phyloP scores from a whole-genome alignment of 2,329 filamentous ascomycete species.

The Capronia coronata region DNA sequence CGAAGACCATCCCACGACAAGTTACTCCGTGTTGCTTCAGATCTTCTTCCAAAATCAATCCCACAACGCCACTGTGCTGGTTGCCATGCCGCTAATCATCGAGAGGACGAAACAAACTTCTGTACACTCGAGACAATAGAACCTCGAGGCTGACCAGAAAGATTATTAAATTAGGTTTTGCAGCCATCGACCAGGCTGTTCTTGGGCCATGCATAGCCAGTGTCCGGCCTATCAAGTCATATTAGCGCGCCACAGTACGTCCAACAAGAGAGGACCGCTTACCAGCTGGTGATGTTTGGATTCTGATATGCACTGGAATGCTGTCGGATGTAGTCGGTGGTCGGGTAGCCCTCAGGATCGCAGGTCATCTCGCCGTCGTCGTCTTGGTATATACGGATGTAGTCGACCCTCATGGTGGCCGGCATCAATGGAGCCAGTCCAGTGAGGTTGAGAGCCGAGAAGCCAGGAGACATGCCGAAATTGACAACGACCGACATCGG shows the following conservation, averaged over 20 bases:
- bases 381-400: constrained; percentile 65
- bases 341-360: constrained; percentile 61
- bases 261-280: constrained; percentile 31
- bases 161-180: constrained; percentile 29
- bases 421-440: constrained; percentile 53
- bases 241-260: constrained; percentile 13
- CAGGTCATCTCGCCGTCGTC: constrained; percentile 56
- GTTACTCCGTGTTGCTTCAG: constrained; percentile 14
- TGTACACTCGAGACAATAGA: constrained; percentile 16
- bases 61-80: constrained; percentile 18
- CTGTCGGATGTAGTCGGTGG: constrained; percentile 58
- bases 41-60: constrained; percentile 14
- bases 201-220: constrained; percentile 54
- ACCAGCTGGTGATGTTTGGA: constrained; percentile 59
- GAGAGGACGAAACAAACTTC: constrained; percentile 18
- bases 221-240: constrained; percentile 36
- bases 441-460: constrained; percentile 55
- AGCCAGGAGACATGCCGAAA: constrained; percentile 63
- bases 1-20: constrained; percentile 8
- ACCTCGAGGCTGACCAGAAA: constrained; percentile 23
- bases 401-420: constrained; percentile 62
- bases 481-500: constrained; percentile 63
- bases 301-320: constrained; percentile 59
- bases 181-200: constrained; percentile 58
- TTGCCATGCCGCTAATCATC: constrained; percentile 25